These are phyloP conservation scores for Tuber borchii DNA, from an alignment of 495 filamentous ascomycete genomes.

Conservation along the genomic window DNA sequence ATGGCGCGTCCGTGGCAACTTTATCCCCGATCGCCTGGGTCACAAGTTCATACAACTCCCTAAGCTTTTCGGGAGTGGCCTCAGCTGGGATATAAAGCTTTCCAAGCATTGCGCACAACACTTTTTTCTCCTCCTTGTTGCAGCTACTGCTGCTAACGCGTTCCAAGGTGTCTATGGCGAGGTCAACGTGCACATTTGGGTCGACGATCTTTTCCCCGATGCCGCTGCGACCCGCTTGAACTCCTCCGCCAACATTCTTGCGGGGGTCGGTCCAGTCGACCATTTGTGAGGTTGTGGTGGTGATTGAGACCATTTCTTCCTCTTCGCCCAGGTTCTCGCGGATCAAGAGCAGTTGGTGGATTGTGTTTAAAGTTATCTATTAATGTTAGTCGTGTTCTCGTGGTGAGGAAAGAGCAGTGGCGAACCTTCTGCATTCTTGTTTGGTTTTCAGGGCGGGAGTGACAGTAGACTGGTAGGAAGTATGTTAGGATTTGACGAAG, in stretches of 20 bases:
- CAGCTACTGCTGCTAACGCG: slow-evolving; percentile 51
- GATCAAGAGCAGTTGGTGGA: slow-evolving; percentile 50
- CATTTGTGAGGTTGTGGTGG: slow-evolving; percentile 67
- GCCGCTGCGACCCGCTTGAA: slow-evolving; percentile 50
- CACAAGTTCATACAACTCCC: slow-evolving; percentile 52
- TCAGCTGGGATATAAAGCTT: slow-evolving; percentile 72
- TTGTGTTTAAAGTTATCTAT: slow-evolving; percentile 49
- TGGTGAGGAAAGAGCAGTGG: slow-evolving; percentile 60
- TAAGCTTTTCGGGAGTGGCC: slow-evolving; percentile 49
- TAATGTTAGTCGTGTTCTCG: slow-evolving; percentile 51
- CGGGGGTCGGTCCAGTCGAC: slow-evolving; percentile 95
- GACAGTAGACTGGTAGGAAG: slow-evolving; percentile 93
- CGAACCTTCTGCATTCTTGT: slow-evolving; percentile 66
- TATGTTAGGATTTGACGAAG: slow-evolving; percentile 86
- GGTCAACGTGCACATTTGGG: slow-evolving; percentile 60
- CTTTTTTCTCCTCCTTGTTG: slow-evolving; percentile 78
- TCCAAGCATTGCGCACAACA: slow-evolving; percentile 65
- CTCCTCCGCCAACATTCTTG: slow-evolving; percentile 63
- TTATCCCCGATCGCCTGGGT: slow-evolving; percentile 63
- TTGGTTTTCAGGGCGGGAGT: slow-evolving; percentile 71
- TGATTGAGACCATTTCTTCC: slow-evolving; percentile 73
- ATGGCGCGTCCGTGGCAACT: slow-evolving; percentile 61
- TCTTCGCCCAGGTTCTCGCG: slow-evolving; percentile 66
- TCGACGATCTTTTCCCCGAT: slow-evolving; percentile 56
- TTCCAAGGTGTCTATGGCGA: slow-evolving; percentile 60